Evolutionary conservation across 805 yeast species (phyloP).

Genomic region (Candida suzukii): DNA sequence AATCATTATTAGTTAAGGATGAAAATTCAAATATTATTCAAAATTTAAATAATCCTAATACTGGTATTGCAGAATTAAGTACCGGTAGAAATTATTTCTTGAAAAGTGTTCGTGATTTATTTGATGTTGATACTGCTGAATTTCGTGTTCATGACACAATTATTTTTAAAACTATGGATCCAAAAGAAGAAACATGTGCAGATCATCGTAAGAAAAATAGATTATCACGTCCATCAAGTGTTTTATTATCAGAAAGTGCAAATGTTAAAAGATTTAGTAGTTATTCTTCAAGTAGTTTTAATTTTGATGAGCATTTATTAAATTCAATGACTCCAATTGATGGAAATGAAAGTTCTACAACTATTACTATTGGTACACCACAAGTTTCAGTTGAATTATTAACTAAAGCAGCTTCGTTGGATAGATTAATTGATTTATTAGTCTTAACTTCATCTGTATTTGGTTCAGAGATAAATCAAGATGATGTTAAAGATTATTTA

Average conservation of each 20-base stretch:
- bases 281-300: conserved; percentile 26
- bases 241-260: conserved; percentile 23
- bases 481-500: conserved; percentile 35
- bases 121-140: conserved; percentile 52
- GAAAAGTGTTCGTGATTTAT: conserved; percentile 52
- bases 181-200: conserved; percentile 22
- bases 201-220: background rate
- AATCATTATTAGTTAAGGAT: conserved; percentile 7
- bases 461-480: conserved; percentile 31
- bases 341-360: conserved; percentile 9
- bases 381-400: conserved; percentile 14
- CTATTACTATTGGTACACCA: background rate
- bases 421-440: conserved; percentile 70
- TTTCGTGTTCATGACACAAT: conserved; percentile 50
- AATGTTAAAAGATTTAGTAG: conserved; percentile 26
- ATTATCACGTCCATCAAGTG: conserved; percentile 25
- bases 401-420: conserved; percentile 62
- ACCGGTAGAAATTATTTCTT: conserved; percentile 39
- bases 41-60: background rate
- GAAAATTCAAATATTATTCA: background rate
- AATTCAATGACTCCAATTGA: conserved; percentile 16
- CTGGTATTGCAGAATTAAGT: background rate
- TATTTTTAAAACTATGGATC: conserved; percentile 47
- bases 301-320: conserved; percentile 22
- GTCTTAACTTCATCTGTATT: conserved; percentile 66